A percentile compares a stretch with the other conserved stretches of the same genome.
phyloP scores from a whole-genome alignment of 148 eudicot genomes.

The Rhododendron molle region DNA sequence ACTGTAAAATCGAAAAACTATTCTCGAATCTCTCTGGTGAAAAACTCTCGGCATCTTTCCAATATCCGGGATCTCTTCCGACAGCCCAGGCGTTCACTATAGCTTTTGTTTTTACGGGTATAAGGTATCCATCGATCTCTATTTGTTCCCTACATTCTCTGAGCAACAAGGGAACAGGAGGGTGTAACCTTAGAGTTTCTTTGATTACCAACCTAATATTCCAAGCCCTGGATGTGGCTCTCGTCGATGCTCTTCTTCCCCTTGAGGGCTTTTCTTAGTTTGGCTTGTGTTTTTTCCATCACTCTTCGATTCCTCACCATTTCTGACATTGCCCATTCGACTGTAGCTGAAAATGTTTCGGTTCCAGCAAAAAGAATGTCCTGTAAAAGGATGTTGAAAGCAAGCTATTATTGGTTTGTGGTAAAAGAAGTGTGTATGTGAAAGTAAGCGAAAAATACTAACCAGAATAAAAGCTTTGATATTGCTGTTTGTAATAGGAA shows the following conservation, averaged over 20 bases:
- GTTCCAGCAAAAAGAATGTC: background rate
- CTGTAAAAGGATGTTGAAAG: background rate
- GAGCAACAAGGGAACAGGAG: background rate
- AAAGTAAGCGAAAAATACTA: background rate
- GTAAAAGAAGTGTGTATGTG: background rate
- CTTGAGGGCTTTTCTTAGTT: background rate
- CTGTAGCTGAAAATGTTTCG: background rate
- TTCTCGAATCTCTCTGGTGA: slow-evolving; percentile 17
- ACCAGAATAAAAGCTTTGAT: slow-evolving; percentile 14
- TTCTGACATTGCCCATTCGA: slow-evolving; percentile 15
- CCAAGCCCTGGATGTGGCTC: background rate
- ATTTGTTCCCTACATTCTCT: background rate
- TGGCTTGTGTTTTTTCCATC: background rate
- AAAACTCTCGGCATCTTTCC: slow-evolving; percentile 27
- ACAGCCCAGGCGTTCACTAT: slow-evolving; percentile 26
- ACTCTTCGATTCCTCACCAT: background rate
- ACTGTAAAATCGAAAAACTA: slow-evolving; percentile 19
- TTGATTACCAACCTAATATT: background rate
- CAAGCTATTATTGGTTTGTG: no score
- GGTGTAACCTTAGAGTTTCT: slow-evolving; percentile 4
- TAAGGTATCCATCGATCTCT: background rate
- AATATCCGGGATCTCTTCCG: slow-evolving; percentile 18
- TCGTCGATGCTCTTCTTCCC: slow-evolving; percentile 1
- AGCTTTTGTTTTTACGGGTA: no score
- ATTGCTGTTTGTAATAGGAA: background rate